Evolutionary conservation across 768 basidiomycete genomes (phyloP).

Genomic region (Suillus sp.): DNA sequence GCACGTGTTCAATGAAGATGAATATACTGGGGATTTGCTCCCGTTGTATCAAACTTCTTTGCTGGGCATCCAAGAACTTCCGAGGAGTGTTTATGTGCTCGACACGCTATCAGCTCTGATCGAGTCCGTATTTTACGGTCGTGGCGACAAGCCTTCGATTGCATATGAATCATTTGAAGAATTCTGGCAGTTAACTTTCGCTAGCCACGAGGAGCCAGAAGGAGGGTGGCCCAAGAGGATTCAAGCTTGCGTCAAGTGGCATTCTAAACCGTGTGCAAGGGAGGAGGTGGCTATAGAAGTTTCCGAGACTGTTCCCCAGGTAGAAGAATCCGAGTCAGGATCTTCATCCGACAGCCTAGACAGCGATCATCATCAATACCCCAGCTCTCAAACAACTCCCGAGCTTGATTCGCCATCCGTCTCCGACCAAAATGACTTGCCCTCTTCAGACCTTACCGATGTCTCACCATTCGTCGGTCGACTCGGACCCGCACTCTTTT

Average conservation of each 20-base stretch:
- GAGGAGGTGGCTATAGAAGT: neutral
- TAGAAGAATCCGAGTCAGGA: conserved; percentile 23
- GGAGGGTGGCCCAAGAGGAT: conserved; percentile 59
- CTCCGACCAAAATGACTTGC: conserved; percentile 4
- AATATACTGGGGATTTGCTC: conserved; percentile 62
- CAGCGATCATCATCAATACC: conserved; percentile 12
- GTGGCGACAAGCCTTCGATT: conserved; percentile 45
- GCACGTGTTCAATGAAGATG: conserved; percentile 48
- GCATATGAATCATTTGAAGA: conserved; percentile 56
- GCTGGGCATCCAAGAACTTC: conserved; percentile 51
- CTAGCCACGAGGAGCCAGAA: conserved; percentile 40
- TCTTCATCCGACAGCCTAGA: conserved; percentile 10
- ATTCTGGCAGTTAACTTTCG: conserved; percentile 61
- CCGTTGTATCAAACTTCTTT: conserved; percentile 65
- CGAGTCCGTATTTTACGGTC: conserved; percentile 58
- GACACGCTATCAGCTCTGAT: conserved; percentile 52
- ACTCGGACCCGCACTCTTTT: conserved; percentile 33
- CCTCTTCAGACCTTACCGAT: conserved; percentile 8
- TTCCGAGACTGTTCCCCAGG: conserved; percentile 1
- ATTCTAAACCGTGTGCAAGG: neutral
- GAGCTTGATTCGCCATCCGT: conserved; percentile 1
- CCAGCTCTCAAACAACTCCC: conserved; percentile 18
- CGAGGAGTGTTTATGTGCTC: conserved; percentile 42
- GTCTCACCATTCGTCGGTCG: conserved; percentile 28
- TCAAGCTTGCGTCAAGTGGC: conserved; percentile 33